Evolutionary conservation across 2,329 filamentous ascomycete species (phyloP), one percentile per base, ranked within the genome.

Genomic region (Monosporascus cannonballus): DNA sequence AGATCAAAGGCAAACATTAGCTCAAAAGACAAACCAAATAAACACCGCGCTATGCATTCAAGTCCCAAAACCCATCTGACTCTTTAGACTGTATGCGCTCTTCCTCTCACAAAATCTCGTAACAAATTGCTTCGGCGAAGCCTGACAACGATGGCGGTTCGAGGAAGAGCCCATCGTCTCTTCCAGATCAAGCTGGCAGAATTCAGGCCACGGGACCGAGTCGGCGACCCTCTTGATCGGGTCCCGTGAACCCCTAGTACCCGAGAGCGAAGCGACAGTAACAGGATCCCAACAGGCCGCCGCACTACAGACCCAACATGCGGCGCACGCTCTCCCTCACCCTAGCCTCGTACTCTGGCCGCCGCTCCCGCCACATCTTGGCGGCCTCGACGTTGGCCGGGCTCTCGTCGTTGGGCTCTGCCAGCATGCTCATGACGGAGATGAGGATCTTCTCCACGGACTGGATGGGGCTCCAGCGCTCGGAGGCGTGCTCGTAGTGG

Each of bases 381-480:
- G 92, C 93, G 1, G 93, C 93, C 74, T 97, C 93, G 42, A 97
- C 89, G 67, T 97, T 97, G 53, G 93, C 93, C 0, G 93, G 93
- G 59, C 88, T 94, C 79, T 97, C 93, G 67, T 97, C 93, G 71
- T 97, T 97, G 55, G 93, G 92, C 73, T 96, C 92, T 1, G 92
- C 92, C 46, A 97, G 82, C 92, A 97, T 97, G 72, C 90, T 96
- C 87, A 97, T 97, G 55, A 97, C 93, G 47, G 86, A 91, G 53
- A 97, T 91, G 61, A 97, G 78, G 61, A 97, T 97, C 78, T 96
- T 97, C 75, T 97, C 94, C 61, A 96, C 93, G 54, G 88, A 94
- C 75, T 97, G 94, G 57, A 97, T 96, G 14, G 93, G 93, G 27
- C 88, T 93, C 93, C 93, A 97, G 58, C 93, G 86, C 76, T 97